Evolutionary conservation across 2,329 filamentous ascomycete species (phyloP).

Genomic region (Colletotrichum kahawae): DNA sequence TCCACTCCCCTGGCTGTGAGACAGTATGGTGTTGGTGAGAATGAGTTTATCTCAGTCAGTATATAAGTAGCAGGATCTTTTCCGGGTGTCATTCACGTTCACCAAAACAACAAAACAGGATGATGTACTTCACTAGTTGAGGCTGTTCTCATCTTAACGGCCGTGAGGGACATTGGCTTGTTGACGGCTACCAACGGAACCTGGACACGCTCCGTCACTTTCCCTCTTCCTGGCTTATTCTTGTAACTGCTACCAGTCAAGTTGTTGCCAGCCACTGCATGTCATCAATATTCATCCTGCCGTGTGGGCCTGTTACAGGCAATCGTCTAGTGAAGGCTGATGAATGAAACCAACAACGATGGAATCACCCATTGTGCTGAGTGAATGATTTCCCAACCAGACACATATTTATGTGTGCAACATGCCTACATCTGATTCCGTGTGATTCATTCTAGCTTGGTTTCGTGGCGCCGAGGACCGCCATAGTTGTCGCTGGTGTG

Average conservation of each 20-base stretch:
- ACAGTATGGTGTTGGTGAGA: neutral
- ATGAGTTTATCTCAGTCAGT: neutral
- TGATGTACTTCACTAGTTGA: no score
- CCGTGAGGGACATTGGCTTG: no score
- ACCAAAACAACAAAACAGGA: no score
- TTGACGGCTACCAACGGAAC: neutral
- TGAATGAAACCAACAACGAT: neutral
- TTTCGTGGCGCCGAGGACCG: neutral
- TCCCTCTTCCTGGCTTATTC: neutral
- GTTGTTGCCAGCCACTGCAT: fast-evolving
- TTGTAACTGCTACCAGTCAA: neutral
- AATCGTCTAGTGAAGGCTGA: neutral
- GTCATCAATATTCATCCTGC: neutral
- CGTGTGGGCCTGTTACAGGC: neutral
- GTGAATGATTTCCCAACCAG: neutral
- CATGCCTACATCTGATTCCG: neutral
- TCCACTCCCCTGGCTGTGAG: neutral
- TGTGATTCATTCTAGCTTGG: neutral
- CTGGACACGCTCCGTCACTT: fast-evolving
- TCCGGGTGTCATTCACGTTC: neutral
- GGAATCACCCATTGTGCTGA: neutral
- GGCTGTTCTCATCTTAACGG: neutral
- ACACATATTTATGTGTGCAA: neutral
- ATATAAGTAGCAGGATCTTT: fast-evolving
- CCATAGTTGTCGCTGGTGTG: neutral